phyloP scores from a whole-genome alignment of 257 asterid species.

The Echites panduratus region DNA sequence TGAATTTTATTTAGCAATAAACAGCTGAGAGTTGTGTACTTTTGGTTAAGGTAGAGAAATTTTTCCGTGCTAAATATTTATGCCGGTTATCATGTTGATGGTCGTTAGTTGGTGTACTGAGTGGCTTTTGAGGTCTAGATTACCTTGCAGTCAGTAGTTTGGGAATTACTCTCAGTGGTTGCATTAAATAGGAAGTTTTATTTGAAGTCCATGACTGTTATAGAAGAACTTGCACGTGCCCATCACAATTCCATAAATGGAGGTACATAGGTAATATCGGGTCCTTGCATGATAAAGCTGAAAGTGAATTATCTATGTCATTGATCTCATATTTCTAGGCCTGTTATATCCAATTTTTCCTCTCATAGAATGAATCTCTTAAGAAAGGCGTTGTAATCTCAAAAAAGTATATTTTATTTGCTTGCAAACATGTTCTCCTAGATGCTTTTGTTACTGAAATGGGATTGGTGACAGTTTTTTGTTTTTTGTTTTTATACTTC shows the following conservation, averaged over 20 bases:
- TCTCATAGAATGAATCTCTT: neutral
- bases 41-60: neutral
- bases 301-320: neutral
- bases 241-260: neutral
- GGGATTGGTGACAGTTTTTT: neutral
- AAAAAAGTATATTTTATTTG: neutral
- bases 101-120: neutral
- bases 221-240: neutral
- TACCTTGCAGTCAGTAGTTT: neutral
- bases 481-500: neutral
- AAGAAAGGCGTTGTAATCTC: neutral
- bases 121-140: neutral
- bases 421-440: neutral
- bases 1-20: neutral
- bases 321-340: neutral
- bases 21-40: neutral
- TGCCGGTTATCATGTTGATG: neutral
- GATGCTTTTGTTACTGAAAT: neutral
- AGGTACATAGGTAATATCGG: neutral
- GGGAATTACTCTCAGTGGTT: neutral
- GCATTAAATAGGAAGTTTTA: neutral
- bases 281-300: neutral
- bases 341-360: neutral
- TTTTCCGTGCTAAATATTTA: neutral
- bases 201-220: neutral